Evolutionary conservation across 331 rosid genomes (phyloP).

Genomic region (Pyrus hybrid): DNA sequence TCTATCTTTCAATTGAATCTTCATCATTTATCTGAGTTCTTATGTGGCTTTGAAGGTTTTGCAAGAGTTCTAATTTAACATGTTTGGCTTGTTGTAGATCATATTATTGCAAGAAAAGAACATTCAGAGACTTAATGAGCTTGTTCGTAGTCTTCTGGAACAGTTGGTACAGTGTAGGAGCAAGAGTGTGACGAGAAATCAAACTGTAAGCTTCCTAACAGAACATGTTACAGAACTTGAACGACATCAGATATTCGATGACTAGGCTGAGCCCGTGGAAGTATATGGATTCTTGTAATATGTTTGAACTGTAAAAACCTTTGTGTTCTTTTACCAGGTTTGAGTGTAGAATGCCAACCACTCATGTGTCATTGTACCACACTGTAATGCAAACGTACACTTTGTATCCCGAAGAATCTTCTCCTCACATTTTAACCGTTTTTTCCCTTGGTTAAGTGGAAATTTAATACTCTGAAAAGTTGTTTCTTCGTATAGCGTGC

Average conservation of each 20-base stretch:
- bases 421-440: background rate
- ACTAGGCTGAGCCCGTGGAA: conserved; percentile 25
- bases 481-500: no score
- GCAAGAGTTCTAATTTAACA: background rate
- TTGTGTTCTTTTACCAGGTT: background rate
- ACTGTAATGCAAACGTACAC: background rate
- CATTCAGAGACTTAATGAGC: conserved; percentile 60
- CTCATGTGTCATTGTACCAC: no score
- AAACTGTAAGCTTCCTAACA: conserved; percentile 31
- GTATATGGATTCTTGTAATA: background rate
- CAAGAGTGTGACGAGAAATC: conserved; percentile 33
- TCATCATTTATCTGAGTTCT: background rate
- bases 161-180: conserved; percentile 58
- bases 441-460: no score
- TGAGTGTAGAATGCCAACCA: no score
- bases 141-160: conserved; percentile 59
- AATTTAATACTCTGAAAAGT: no score
- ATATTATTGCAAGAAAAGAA: conserved; percentile 71
- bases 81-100: conserved; percentile 34
- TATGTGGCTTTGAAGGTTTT: background rate
- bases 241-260: conserved; percentile 48
- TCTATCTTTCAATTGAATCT: background rate
- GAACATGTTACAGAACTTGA: conserved; percentile 49
- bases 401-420: background rate
- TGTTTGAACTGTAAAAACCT: background rate